phyloP scores from a whole-genome alignment of 2,329 filamentous ascomycete genomes.

The Teratosphaeria viscida region DNA sequence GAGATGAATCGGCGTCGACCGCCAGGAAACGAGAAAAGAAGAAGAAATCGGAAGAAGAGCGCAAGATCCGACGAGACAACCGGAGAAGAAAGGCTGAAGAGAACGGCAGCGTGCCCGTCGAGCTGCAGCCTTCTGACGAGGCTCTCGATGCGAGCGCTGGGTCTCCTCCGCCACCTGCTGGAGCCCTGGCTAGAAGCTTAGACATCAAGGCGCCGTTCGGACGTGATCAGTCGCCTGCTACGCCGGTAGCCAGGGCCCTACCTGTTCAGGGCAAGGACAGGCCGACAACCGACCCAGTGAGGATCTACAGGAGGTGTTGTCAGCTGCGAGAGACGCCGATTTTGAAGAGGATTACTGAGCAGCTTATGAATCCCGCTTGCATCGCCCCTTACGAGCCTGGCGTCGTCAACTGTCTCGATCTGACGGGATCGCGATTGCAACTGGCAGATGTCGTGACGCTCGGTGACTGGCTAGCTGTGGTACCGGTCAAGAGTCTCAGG shows the following conservation, averaged over 20 bases:
- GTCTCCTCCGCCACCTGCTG: background rate
- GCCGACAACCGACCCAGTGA: conserved; percentile 80
- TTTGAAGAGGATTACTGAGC: conserved; percentile 81
- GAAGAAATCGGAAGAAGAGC: conserved; percentile 84
- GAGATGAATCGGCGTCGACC: conserved; percentile 28
- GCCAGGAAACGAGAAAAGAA: conserved; percentile 85
- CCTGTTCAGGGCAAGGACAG: conserved; percentile 36
- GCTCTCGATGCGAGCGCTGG: conserved; percentile 26
- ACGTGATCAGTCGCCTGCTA: background rate
- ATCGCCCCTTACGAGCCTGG: conserved; percentile 54
- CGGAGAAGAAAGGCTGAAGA: conserved; percentile 75
- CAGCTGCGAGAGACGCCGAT: conserved; percentile 88
- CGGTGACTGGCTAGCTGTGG: conserved; percentile 86
- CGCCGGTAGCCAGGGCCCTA: conserved; percentile 9
- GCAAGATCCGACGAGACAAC: conserved; percentile 84
- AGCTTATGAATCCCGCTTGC: conserved; percentile 64
- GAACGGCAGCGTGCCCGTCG: conserved; percentile 76
- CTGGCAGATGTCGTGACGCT: conserved; percentile 75
- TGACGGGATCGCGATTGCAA: conserved; percentile 76
- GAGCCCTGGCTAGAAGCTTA: background rate
- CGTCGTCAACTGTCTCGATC: conserved; percentile 70
- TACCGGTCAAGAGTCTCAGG: conserved; percentile 77
- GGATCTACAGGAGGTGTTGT: conserved; percentile 90
- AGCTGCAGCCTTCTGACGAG: conserved; percentile 61
- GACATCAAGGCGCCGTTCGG: background rate